Evolutionary conservation across 2,329 filamentous ascomycete genomes (phyloP), one percentile per base, ranked within the genome.

Genomic region (Gyromitra esculenta): DNA sequence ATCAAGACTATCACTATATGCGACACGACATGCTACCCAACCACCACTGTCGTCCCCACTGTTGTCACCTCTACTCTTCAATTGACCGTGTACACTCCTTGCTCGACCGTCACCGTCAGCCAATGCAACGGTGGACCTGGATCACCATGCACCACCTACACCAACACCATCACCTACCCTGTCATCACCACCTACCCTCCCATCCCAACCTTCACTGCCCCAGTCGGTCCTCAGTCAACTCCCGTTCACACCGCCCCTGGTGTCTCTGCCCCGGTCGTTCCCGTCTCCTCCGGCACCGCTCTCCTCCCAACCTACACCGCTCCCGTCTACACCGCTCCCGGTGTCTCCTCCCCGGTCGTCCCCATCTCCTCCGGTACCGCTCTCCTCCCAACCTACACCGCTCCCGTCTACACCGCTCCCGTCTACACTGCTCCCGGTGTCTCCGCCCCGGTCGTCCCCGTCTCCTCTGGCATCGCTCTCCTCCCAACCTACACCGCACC

Each of bases 81-180:
- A 21, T 56, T 77, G 65, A 77, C 75, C 9, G 71, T 77, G n/a
- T 69, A 68, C 43, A 77, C 75, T 1, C 75, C 75, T 21, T 77
- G 65, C 75, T 77, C 75, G 1, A 77, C 75, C 4, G 52, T 65
- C 31, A 77, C 75, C 15, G 43, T 75, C 37, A 75, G 59, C 64
- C 41, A 69, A 15, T 77, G 75, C 56, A n/a, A 64, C 2, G 73
- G 73, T 9, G 60, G 67, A 8, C 41, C 72, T 35, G 63, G 39
- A 7, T 68, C 69, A 6, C 48, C 71, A 3, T 77, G 75, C 43
- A 25, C 60, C 8, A 77, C 70, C 15, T 75, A 65, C 41, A 77
- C 75, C 21, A 75, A 69, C 71, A 77, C 75, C 7, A 41, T 77
- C 31, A 77, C 75, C 13, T 74, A 69, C 18, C 63, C 71, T 0